Evolutionary conservation across 2,329 filamentous ascomycete species (phyloP).

Genomic region (Sphaerulina populicola): DNA sequence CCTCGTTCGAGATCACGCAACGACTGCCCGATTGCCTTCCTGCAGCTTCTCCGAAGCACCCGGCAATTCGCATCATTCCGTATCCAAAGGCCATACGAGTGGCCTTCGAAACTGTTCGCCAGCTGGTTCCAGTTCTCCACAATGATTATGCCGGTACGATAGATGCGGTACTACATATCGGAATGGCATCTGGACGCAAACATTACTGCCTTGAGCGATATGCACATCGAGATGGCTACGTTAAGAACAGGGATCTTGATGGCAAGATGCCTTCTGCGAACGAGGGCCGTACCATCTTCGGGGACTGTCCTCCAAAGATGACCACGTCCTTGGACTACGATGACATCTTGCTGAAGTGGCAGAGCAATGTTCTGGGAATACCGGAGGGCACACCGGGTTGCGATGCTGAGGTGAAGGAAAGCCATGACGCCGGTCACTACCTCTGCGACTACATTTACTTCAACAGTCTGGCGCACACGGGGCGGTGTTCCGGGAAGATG

Average conservation of each 20-base stretch:
- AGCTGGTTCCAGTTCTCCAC: conserved; percentile 57
- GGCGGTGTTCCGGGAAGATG: conserved; percentile 18
- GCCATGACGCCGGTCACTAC: conserved; percentile 37
- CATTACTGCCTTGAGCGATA: conserved; percentile 64
- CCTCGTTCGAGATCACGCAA: conserved; percentile 69
- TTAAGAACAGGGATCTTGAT: conserved; percentile 58
- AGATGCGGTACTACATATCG: conserved; percentile 68
- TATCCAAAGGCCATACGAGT: conserved; percentile 63
- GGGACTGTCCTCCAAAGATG: conserved; percentile 27
- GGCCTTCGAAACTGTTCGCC: conserved; percentile 58
- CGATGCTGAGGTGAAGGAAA: conserved; percentile 30
- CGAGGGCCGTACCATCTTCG: conserved; percentile 22
- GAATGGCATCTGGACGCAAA: conserved; percentile 59
- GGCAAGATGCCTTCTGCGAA: conserved; percentile 33
- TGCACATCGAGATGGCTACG: conserved; percentile 65
- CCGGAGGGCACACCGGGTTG: conserved; percentile 26
- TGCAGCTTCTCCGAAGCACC: conserved; percentile 21
- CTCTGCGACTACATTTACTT: conserved; percentile 43
- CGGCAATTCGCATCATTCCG: conserved; percentile 53
- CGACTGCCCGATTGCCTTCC: conserved; percentile 59
- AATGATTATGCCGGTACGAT: conserved; percentile 39
- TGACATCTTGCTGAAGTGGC: conserved; percentile 28
- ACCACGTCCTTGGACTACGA: conserved; percentile 28
- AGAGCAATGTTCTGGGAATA: conserved; percentile 21
- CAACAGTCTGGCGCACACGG: conserved; percentile 33